A percentile compares a stretch with the other conserved stretches of the same genome.
Conservation (phyloP, 176 grass and related monocot species). For the Calamus simplicifolius region DNA sequence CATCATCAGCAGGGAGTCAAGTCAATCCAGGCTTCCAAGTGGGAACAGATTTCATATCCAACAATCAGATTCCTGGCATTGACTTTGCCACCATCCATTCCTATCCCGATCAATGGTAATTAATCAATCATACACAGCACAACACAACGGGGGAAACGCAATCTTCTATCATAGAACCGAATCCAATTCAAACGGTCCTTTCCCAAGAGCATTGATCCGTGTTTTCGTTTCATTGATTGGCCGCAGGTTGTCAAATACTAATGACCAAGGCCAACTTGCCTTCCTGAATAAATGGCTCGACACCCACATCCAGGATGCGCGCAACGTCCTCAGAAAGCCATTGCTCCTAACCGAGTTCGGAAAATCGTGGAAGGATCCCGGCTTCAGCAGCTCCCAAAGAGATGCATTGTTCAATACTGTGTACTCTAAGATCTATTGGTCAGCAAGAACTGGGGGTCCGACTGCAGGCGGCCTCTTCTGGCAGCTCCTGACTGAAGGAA, state of each 20-base stretch:
- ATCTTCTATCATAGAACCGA: too few species aligned
- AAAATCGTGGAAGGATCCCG: constrained; percentile 59
- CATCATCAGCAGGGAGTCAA: constrained; percentile 9
- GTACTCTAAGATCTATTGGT: constrained; percentile 64
- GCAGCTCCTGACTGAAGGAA: constrained; percentile 69
- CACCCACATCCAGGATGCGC: constrained; percentile 60
- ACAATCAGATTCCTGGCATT: constrained; percentile 59
- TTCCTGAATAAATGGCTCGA: constrained; percentile 76
- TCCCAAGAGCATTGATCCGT: too few species aligned
- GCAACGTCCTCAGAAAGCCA: constrained; percentile 48
- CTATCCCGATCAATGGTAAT: constrained; percentile 93
- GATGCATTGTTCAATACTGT: constrained; percentile 55
- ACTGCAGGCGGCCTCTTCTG: constrained; percentile 75
- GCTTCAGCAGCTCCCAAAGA: constrained; percentile 43
- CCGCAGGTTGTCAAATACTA: constrained; percentile 12
- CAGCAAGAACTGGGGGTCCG: constrained; percentile 42
- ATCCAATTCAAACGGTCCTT: constrained; percentile 18
- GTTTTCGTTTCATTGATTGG: too few species aligned
- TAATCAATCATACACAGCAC: constrained; percentile 4
- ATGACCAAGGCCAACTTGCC: constrained; percentile 40
- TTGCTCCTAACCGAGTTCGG: constrained; percentile 84
- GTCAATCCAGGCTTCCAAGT: constrained; percentile 54
- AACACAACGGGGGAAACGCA: too few species aligned
- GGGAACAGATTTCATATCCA: constrained; percentile 90
- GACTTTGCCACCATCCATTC: constrained; percentile 95